Evolutionary conservation across 495 filamentous ascomycete species (phyloP).

Genomic region (Neurospora intermedia): DNA sequence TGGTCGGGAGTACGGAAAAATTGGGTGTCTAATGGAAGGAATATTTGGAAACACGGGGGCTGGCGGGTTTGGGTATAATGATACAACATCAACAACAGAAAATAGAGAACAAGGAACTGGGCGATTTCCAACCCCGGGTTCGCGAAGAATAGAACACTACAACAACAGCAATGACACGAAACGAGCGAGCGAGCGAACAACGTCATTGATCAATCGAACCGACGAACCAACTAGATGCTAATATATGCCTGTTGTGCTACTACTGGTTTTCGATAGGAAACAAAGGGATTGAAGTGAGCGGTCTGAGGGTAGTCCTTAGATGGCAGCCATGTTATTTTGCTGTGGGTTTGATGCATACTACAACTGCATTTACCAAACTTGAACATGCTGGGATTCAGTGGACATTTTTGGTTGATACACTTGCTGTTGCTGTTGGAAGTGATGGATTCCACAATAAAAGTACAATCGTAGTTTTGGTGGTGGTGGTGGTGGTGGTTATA

Average conservation of each 20-base stretch:
- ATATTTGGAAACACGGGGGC: not conserved
- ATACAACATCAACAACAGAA: not conserved
- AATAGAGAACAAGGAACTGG: no score
- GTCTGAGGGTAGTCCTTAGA: not conserved
- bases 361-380: not conserved
- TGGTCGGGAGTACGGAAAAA: not conserved
- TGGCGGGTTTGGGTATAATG: not conserved
- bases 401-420: not conserved
- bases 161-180: not conserved
- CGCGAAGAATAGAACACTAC: not conserved
- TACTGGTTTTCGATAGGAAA: not conserved
- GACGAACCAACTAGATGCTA: not conserved
- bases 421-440: not conserved
- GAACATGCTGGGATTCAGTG: not conserved
- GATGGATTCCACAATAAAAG: not conserved
- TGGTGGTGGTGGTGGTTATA: no score
- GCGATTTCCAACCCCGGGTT: no score
- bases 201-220: not conserved
- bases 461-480: no score
- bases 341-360: not conserved
- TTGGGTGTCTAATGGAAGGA: not conserved
- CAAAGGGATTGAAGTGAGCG: not conserved
- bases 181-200: not conserved
- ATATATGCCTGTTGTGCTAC: not conserved
- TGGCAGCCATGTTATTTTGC: not conserved